Evolutionary conservation across 164 flowering plant species (phyloP).

Genomic region (Litsea cubeba): DNA sequence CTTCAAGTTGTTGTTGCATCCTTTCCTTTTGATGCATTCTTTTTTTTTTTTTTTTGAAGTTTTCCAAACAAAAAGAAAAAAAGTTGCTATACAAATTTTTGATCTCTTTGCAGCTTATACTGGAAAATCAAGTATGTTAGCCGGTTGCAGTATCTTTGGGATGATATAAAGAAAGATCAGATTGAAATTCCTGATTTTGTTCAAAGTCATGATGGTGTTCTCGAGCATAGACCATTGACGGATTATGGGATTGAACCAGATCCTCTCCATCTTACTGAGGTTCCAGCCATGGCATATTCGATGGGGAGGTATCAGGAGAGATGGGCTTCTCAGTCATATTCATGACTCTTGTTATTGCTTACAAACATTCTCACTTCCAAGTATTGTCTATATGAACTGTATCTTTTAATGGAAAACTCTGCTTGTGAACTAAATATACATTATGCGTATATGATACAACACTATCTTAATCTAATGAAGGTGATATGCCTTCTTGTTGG

Average conservation of each 20-base stretch:
- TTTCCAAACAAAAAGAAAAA: too few relatives aligned
- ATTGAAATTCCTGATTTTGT: slow-evolving; percentile 94
- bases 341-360: neutral
- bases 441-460: neutral
- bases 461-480: neutral
- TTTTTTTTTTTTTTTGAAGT: too few relatives aligned
- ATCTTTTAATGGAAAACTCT: neutral
- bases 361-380: neutral
- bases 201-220: slow-evolving; percentile 63
- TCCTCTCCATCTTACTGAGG: slow-evolving; percentile 53
- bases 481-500: neutral
- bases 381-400: neutral
- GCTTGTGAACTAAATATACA: neutral
- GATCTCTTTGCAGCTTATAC: slow-evolving; percentile 46
- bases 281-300: slow-evolving; percentile 42
- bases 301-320: slow-evolving; percentile 62
- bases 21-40: too few relatives aligned
- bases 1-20: too few relatives aligned
- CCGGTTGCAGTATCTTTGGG: slow-evolving; percentile 94
- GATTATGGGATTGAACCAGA: slow-evolving; percentile 96
- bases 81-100: neutral
- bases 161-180: slow-evolving; percentile 73
- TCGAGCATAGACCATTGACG: slow-evolving; percentile 83
- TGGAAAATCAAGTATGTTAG: slow-evolving; percentile 90
- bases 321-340: slow-evolving; percentile 51